These are phyloP conservation scores for Blastobotrys proliferans DNA, from an alignment of 1,139 yeast species.

Conservation along the genomic window DNA sequence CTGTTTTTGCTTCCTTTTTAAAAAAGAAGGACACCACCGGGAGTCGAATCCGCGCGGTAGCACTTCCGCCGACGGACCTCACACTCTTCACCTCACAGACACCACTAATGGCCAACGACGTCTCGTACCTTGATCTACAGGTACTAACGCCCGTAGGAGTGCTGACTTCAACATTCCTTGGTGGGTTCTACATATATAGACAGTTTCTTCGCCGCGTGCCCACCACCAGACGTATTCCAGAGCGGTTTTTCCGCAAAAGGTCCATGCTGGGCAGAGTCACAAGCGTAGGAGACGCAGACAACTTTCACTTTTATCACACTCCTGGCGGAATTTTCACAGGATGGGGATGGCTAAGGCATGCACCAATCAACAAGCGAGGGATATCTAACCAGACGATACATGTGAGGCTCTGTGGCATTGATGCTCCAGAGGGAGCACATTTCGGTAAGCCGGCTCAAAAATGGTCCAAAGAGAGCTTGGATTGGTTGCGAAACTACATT, in stretches of 20 bases:
- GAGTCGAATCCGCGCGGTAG: no score
- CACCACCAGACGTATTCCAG: conserved; percentile 30
- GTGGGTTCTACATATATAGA: conserved; percentile 29
- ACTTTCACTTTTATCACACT: conserved; percentile 84
- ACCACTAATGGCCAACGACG: no score
- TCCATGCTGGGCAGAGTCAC: conserved; percentile 78
- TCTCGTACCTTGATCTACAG: no score
- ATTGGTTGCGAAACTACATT: conserved; percentile 65
- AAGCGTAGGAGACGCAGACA: conserved; percentile 95
- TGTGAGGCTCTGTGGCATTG: conserved; percentile 88
- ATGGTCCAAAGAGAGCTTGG: conserved; percentile 74
- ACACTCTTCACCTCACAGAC: no score
- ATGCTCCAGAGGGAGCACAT: conserved; percentile 95
- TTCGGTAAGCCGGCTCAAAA: conserved; percentile 95
- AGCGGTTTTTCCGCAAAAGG: conserved; percentile 34
- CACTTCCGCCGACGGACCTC: no score
- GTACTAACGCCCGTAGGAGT: conserved; percentile 27
- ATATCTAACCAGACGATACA: conserved; percentile 35
- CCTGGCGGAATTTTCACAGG: conserved; percentile 89
- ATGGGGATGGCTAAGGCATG: conserved; percentile 83
- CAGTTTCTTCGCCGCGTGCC: conserved; percentile 33
- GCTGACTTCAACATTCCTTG: conserved; percentile 25
- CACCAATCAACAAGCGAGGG: conserved; percentile 43
- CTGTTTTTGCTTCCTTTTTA: no score
- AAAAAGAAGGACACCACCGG: no score